Base-by-base conservation (phyloP, 176 grass and related monocot species). In the Thinopyrum elongatum region DNA sequence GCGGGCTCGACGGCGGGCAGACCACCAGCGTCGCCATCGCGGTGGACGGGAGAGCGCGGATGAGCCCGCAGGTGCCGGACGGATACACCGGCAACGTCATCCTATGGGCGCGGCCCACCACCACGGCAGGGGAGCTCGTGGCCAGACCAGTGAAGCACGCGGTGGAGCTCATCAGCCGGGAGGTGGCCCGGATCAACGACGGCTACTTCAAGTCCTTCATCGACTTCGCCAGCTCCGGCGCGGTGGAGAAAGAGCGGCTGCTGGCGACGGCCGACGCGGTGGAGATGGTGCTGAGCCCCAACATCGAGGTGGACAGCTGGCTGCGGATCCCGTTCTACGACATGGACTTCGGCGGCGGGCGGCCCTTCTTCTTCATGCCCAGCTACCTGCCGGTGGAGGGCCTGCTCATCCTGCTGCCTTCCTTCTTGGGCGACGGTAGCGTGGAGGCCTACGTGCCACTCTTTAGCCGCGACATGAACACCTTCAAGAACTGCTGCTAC, bases 131-230 rank as follows among this genome's bases (percentile, higher is more conserved):
- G 31, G 83, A 85, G 1, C 83, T 85, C 0, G 62, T 78, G 44
- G 13, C 42, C 30, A 38, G 7, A 15, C 46, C 83, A 3, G 15
- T 85, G 62, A 47, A 78, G 83, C 62, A 85, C 74, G 73, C 74
- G 2, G 83, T 85, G 83, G 44, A 78, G 44, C 83, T 85, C 44
- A 85, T 85, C 62, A 57, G 28, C 74, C 13, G 62, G 72, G 83
- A 19, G 62, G 83, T 85, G 62, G n/a, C 42, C 22, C 61, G 83
- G 8, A 65, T 78, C 61, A 57, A 78, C 31, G 74, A 78, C 6
- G 15, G 74, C 22, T 85, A 85, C 83, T 85, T 85, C 74, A 78
- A 68, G 83, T 78, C 74, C 15, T 85, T 85, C 83, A 39, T 85
- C 31, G 74, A 85, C 62, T 78, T 78, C 74, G 83, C 74, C 5